A percentile compares a stretch with the other conserved stretches of the same genome.
Conservation (phyloP, 73 alveolate species). For the Paraurostyla sp. region DNA sequence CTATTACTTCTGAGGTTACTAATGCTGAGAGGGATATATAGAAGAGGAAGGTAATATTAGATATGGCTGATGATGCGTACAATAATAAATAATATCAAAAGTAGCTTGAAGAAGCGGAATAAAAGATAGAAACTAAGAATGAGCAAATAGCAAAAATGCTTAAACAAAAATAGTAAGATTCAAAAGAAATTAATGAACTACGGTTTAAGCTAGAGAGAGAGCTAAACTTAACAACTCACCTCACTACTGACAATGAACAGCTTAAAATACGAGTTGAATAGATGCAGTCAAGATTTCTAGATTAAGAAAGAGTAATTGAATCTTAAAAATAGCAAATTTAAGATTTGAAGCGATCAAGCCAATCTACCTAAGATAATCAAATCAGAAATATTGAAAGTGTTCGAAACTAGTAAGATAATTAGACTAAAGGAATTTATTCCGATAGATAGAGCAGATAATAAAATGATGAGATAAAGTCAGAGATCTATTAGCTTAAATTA, state of each 20-base stretch:
- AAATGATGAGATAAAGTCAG: not conserved
- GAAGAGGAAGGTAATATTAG: too few relatives aligned
- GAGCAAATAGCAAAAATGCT: constrained; percentile 28
- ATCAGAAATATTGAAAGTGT: not conserved
- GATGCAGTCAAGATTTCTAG: constrained; percentile 7
- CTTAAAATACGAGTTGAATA: not conserved
- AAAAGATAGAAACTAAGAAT: not conserved
- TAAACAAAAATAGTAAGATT: constrained; percentile 20
- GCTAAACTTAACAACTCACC: not conserved
- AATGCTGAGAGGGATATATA: too few relatives aligned
- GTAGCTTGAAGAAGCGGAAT: not conserved
- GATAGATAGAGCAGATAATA: too few relatives aligned
- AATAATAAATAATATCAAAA: too few relatives aligned
- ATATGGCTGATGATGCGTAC: not conserved
- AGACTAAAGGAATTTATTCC: too few relatives aligned
- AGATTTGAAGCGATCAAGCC: not conserved
- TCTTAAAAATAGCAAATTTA: not conserved
- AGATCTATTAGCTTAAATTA: not conserved
- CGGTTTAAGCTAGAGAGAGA: constrained; percentile 55
- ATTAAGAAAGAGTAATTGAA: not conserved
- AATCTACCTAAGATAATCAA: not conserved
- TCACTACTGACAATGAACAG: not conserved
- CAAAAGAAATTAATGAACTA: constrained; percentile 34
- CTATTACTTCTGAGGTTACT: too few relatives aligned
- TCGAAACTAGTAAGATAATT: not conserved